Evolutionary conservation across 176 grass and related monocot genomes (phyloP), one percentile per base, ranked within the genome.

Genomic region (Ananas comosus): DNA sequence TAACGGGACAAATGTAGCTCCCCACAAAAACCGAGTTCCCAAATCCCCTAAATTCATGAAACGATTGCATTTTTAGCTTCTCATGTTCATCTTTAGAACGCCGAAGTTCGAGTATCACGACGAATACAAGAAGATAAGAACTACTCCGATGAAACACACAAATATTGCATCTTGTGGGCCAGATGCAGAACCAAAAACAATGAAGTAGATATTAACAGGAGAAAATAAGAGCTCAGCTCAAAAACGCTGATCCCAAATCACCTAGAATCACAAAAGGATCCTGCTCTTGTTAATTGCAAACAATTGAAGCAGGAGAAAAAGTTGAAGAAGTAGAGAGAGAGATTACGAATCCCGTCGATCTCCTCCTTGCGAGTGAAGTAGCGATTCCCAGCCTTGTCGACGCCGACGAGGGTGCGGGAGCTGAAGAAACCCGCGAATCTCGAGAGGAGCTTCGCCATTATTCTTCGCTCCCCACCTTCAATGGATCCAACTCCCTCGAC

Each of bases 301-400:
- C 49, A 54, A 12, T 12, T 27, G 14, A 12, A 53, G 25, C 51
- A 2, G 52, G 27, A 71, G 19, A 12, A 49, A 47, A 71, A 10
- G 22, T 23, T 10, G n/a, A 63, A 69, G 27, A 50, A 0, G 2
- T 3, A 10, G 48, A 59, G 21, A 33, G 13, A 83, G 16, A 0
- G 57, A 80, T 63, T 75, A 96, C 92, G 68, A 76, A 65, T 51
- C 21, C 86, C 83, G 68, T 89, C 88, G 79, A 89, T 87, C 76
- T 89, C 83, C 74, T 91, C 92, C 47, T 73, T 63, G 64, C 79
- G 86, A 80, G 86, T 85, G 79, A 87, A 96, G 76, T 96, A 96
- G 19, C 79, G 83, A 76, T 91, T 91, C 64, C 86, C 86, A 61
- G 66, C 79, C 83, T 86, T 91, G 78, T 96, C 92, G 51, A 87